These are phyloP conservation scores for Elymus sibiricus DNA, from an alignment of 176 grass and related monocot species.

Conservation along the genomic window DNA sequence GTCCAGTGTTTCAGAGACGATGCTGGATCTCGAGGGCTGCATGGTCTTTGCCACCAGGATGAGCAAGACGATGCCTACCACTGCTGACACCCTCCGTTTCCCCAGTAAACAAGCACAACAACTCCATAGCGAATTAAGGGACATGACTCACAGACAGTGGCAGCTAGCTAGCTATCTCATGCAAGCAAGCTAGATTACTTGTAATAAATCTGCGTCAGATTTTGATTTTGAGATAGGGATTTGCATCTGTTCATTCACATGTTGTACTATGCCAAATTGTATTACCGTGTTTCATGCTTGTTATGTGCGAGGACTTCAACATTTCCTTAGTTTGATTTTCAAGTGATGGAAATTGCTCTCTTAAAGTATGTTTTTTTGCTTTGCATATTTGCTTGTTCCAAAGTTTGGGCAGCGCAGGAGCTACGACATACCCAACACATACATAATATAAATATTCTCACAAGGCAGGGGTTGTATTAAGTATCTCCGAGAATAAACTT, in stretches of 20 bases:
- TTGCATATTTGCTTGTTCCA: background rate
- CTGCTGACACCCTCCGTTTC: background rate
- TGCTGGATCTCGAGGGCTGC: background rate
- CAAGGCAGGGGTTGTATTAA: background rate
- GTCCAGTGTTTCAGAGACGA: background rate
- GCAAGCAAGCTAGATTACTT: background rate
- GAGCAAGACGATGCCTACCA: accelerated
- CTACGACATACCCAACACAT: background rate
- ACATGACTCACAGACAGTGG: background rate
- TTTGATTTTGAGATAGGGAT: background rate
- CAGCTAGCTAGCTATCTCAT: background rate
- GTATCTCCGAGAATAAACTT: background rate
- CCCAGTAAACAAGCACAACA: background rate
- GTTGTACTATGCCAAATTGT: background rate
- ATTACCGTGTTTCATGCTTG: background rate
- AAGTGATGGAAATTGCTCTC: background rate
- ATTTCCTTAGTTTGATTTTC: background rate
- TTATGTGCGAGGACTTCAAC: background rate
- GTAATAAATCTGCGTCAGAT: background rate
- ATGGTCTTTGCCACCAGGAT: background rate
- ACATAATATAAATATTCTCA: background rate
- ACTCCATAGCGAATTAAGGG: background rate
- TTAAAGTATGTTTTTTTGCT: background rate
- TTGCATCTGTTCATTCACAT: background rate
- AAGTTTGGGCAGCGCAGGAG: background rate